Evolutionary conservation across 2,329 filamentous ascomycete species (phyloP), one percentile per base, ranked within the genome.

Genomic region (Scleromitrula shiraiana): DNA sequence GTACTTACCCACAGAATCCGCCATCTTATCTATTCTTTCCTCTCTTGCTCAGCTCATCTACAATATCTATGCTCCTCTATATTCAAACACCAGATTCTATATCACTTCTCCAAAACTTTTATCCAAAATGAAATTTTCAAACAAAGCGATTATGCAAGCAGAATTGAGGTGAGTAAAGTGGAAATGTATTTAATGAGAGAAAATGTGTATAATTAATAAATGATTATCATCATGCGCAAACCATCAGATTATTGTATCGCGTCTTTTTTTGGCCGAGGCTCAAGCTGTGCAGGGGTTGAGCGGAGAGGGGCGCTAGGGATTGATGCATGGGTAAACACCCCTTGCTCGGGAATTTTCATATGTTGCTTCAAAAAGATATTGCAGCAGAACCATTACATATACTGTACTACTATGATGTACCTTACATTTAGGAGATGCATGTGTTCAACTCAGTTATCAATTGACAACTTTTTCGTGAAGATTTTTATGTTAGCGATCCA

Each of bases 1-100:
- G 37, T 37, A 62, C 60, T 46, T 66, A 74, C 73, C 73, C 56
- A 76, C 71, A 54, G 73, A 76, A 64, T 76, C 73, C 50, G 73
- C 72, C 73, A 76, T 75, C 56, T 59, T 62, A 53, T 60, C 49
- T 47, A 8, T 30, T 30, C 42, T 24, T 46, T 23, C 22, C 40
- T 43, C 23, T 19, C 45, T 39, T 29, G 41, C 45, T 41, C 45
- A 47, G 41, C 45, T 41, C 45, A 47, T 41, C 30, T 39, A 46
- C 29, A 41, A 41, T 22, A 27, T 23, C 5, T n/a, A 41, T n/a
- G n/a, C n/a, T 20, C 17, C 17, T 36, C 15, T 20, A 36, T n/a
- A n/a, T n/a, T 27, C 29, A 10, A 35, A 17, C 14, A 6, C 12
- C 22, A 47, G 22, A 26, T 35, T 20, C n/a, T 32, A 9, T 27